Evolutionary conservation across 2,329 filamentous ascomycete genomes (phyloP).

Genomic region (Lasiodiplodia sp.): DNA sequence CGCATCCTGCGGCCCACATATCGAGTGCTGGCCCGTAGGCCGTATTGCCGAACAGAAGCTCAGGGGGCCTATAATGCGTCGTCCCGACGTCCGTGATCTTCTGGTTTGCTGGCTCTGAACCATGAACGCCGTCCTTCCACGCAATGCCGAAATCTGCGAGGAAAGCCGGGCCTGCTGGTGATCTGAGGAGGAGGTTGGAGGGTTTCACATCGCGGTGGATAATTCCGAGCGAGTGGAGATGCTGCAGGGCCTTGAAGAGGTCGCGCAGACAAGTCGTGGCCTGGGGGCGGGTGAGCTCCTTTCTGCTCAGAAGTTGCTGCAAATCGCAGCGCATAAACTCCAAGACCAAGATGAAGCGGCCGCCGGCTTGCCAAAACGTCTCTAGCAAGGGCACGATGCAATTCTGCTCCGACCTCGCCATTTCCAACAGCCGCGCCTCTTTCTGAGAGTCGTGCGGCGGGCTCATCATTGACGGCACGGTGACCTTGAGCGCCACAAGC

Average conservation of each 20-base stretch:
- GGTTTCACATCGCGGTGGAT: conserved; percentile 96
- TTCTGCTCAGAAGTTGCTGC: conserved; percentile 66
- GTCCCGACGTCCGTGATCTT: conserved; percentile 96
- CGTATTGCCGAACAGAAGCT: conserved; percentile 84
- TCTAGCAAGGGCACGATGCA: conserved; percentile 72
- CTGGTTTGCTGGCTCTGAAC: conserved; percentile 67
- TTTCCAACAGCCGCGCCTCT: conserved; percentile 76
- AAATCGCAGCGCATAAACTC: conserved; percentile 83
- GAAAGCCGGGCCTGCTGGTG: conserved; percentile 73
- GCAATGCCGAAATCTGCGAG: conserved; percentile 93
- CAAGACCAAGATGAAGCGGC: conserved; percentile 80
- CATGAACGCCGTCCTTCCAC: conserved; percentile 70
- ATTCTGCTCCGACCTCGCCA: conserved; percentile 60
- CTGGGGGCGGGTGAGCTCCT: conserved; percentile 49
- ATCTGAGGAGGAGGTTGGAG: conserved; percentile 79
- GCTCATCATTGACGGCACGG: conserved; percentile 73
- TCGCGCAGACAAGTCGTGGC: conserved; percentile 65
- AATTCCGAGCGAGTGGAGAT: conserved; percentile 77
- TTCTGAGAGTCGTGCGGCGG: conserved; percentile 83
- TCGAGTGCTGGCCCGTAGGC: conserved; percentile 77
- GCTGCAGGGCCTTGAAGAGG: conserved; percentile 72
- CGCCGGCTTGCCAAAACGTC: conserved; percentile 72
- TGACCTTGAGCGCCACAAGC: conserved; percentile 82
- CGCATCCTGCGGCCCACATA: conserved; percentile 87
- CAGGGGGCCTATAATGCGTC: conserved; percentile 87